phyloP scores from a whole-genome alignment of 106 monocot species.

The Dendrobium catenatum region DNA sequence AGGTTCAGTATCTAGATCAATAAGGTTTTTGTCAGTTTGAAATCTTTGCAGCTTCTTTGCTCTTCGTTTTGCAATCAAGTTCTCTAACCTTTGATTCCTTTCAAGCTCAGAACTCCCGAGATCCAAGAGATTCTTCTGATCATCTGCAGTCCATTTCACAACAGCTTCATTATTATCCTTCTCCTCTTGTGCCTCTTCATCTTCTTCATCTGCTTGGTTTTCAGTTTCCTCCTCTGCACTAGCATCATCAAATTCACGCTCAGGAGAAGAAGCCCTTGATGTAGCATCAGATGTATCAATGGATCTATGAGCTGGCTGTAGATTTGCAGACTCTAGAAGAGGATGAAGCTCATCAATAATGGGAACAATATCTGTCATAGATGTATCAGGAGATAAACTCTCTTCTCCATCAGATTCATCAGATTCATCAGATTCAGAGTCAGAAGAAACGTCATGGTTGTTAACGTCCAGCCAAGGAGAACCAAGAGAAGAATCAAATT shows the following conservation, averaged over 20 bases:
- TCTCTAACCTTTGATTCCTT: slow-evolving; percentile 66
- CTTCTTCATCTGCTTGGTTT: slow-evolving; percentile 37
- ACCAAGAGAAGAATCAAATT: slow-evolving; percentile 24
- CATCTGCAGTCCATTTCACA: slow-evolving; percentile 81
- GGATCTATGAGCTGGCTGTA: slow-evolving; percentile 23
- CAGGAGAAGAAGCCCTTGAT: slow-evolving; percentile 21
- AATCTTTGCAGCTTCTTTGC: slow-evolving; percentile 42
- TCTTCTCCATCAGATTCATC: slow-evolving; percentile 39
- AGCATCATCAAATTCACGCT: slow-evolving; percentile 33
- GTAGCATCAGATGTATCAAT: slow-evolving; percentile 24
- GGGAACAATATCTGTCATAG: slow-evolving; percentile 59
- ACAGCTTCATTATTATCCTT: slow-evolving; percentile 27
- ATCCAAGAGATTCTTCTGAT: slow-evolving; percentile 72
- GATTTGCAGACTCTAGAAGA: slow-evolving; percentile 48
- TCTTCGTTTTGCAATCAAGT: slow-evolving; percentile 61
- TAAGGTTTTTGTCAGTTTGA: slow-evolving; percentile 50
- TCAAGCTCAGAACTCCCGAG: slow-evolving; percentile 67
- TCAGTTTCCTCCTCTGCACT: slow-evolving; percentile 38
- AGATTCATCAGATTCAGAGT: slow-evolving; percentile 20
- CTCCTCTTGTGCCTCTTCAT: slow-evolving; percentile 30
- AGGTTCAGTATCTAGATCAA: slow-evolving; percentile 55
- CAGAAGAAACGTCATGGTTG: slow-evolving; percentile 25
- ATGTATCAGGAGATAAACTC: slow-evolving; percentile 51
- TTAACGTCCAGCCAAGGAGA: slow-evolving; percentile 20
- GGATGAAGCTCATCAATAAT: slow-evolving; percentile 87